Evolutionary conservation across 2,329 filamentous ascomycete genomes (phyloP).

Genomic region (Ampelomyces quisqualis): DNA sequence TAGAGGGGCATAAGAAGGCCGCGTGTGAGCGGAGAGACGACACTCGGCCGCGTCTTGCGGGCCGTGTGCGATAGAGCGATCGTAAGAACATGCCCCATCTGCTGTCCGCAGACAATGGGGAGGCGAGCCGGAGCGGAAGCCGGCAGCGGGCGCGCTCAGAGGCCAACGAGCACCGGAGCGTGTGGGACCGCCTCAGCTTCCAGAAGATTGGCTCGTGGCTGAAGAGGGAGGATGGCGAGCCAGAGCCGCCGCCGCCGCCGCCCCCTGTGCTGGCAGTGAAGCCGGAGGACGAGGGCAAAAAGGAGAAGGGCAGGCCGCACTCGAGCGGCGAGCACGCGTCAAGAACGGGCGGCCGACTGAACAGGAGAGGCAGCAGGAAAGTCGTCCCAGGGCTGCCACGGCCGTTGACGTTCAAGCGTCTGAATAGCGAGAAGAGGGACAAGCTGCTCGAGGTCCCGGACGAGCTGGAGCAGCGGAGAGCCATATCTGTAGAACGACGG

Average conservation of each 20-base stretch:
- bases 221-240: constrained; percentile 43
- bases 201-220: constrained; percentile 47
- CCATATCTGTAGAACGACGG: constrained; percentile 68
- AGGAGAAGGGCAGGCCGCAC: constrained; percentile 39
- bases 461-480: constrained; percentile 67
- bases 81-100: constrained; percentile 30
- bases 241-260: constrained; percentile 4
- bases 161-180: constrained; percentile 36
- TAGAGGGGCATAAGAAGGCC: constrained; percentile 16
- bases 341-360: constrained; percentile 21
- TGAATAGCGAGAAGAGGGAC: constrained; percentile 76
- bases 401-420: constrained; percentile 75
- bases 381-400: constrained; percentile 79
- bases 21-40: constrained; percentile 16
- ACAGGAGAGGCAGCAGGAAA: constrained; percentile 48
- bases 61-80: constrained; percentile 13
- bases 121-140: constrained; percentile 33
- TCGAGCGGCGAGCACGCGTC: constrained; percentile 32
- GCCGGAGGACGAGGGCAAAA: constrained; percentile 13
- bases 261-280: constrained; percentile 1
- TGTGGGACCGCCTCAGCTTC: constrained; percentile 42
- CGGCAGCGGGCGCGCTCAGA: constrained; percentile 39
- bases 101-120: constrained; percentile 28
- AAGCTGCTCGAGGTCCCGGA: constrained; percentile 67
- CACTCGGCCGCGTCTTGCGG: constrained; percentile 21